Percentiles rank a stretch among this genome's conserved stretches.
Evolutionary conservation across 768 basidiomycete genomes (phyloP).

Genomic region (Kwoniella botswanensis): DNA sequence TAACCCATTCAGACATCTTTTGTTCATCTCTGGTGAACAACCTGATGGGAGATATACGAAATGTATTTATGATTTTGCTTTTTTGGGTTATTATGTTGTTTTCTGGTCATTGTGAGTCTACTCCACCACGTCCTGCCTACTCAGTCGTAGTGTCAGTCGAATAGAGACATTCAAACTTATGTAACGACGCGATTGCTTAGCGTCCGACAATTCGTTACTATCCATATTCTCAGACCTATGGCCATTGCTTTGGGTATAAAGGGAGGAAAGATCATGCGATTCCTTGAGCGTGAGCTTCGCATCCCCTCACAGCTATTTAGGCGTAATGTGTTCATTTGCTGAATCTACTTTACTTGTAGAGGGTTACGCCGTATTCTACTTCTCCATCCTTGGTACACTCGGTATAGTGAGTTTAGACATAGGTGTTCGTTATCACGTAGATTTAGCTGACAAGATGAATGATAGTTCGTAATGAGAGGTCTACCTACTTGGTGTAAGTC

Average conservation of each 20-base stretch:
- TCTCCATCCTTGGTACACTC: constrained; percentile 69
- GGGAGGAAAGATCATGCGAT: constrained; percentile 74
- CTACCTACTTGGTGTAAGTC: constrained; percentile 83
- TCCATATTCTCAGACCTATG: constrained; percentile 70
- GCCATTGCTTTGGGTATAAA: constrained; percentile 75
- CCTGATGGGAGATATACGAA: constrained; percentile 65
- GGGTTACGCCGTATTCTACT: constrained; percentile 82
- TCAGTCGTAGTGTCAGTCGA: no score
- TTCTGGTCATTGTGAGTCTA: constrained; percentile 74
- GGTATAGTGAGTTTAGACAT: constrained; percentile 70
- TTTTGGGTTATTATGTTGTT: constrained; percentile 80
- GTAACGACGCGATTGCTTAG: constrained; percentile 22
- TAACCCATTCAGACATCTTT: constrained; percentile 76
- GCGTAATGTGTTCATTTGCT: not conserved
- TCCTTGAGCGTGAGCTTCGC: constrained; percentile 71
- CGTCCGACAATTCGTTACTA: constrained; percentile 73
- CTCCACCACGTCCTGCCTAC: not conserved
- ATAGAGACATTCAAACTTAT: no score
- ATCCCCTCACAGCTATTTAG: no score
- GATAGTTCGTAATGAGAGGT: constrained; percentile 79
- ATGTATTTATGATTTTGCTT: constrained; percentile 73
- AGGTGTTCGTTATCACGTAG: not conserved
- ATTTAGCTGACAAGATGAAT: not conserved
- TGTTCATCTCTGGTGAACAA: constrained; percentile 64
- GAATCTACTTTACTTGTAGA: constrained; percentile 28